Evolutionary conservation across 2,329 filamentous ascomycete genomes (phyloP), one percentile per base, ranked within the genome.

Genomic region (Aspergillus fructus): DNA sequence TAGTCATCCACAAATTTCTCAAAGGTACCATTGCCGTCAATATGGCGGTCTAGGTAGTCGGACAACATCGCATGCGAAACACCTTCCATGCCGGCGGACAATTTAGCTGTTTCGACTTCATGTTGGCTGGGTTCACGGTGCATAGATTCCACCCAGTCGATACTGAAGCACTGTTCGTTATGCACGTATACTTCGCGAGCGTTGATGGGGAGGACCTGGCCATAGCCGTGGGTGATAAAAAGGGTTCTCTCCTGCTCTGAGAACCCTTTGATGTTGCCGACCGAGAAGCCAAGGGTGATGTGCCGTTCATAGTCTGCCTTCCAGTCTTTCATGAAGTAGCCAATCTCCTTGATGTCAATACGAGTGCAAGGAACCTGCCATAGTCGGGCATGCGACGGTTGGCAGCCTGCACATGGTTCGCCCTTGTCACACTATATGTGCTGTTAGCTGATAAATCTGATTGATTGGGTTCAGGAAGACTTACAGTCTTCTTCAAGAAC

Each of bases 261-360:
- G 74, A 87, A 88, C 33, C 93, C 93, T 80, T 96, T 96, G 79
- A 97, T 94, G 71, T 97, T 97, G 76, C 89, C 93, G 49, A 96
- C 89, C 2, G 92, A 96, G 72, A 97, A 91, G 55, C 90, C 91
- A 57, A 90, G 86, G 62, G 86, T 89, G 66, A 94, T 85, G 72
- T 97, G 93, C 66, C 92, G 89, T 78, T 96, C 92, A 68, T 94
- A 96, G 74, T 97, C 93, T 45, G 92, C 93, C 78, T 93, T 96
- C 93, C 93, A 97, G 76, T 97, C 93, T 82, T 97, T 97, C 90
- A 97, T 94, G 81, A 97, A 97, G 77, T 96, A 96, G 43, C 87
- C 90, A 69, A 97, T 96, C 69, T 97, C 93, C 83, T 96, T 97
- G 82, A 97, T 97, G 75, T 97, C 93, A 70, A 97, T 96, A 61